Evolutionary conservation across 148 eudicot genomes (phyloP).

Genomic region (Diospyros lotus): DNA sequence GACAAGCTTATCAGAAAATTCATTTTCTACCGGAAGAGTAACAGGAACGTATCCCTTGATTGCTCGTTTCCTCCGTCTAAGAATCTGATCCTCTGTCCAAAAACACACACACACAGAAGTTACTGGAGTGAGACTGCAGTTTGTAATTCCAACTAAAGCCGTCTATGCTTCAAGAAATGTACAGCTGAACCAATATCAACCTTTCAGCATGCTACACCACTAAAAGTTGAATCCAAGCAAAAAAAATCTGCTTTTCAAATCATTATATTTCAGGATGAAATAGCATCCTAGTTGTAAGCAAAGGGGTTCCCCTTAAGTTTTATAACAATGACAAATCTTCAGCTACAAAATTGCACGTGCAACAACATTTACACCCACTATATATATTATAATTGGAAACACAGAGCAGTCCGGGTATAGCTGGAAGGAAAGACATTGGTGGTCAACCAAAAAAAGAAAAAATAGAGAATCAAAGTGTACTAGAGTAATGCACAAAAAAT

Average conservation of each 20-base stretch:
- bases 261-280: no score
- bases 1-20: slow-evolving; percentile 23
- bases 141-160: not conserved
- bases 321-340: not conserved
- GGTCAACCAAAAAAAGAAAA: no score
- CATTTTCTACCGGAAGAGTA: slow-evolving; percentile 21
- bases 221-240: not conserved
- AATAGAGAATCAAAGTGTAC: not conserved
- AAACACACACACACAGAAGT: not conserved
- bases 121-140: slow-evolving; percentile 11
- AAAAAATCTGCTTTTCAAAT: not conserved
- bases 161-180: not conserved
- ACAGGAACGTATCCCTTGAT: slow-evolving; percentile 20
- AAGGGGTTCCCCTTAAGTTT: not conserved
- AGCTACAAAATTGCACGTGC: not conserved
- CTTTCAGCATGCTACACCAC: not conserved
- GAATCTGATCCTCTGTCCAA: slow-evolving; percentile 32
- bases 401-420: not conserved
- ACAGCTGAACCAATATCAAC: not conserved
- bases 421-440: not conserved
- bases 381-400: not conserved
- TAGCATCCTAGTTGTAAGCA: not conserved
- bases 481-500: not conserved
- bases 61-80: slow-evolving; percentile 42
- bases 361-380: not conserved